A percentile compares a stretch with the other conserved stretches of the same genome.
These are phyloP conservation scores for Tricholoma hemisulphureum DNA, from an alignment of 768 basidiomycete species.

Conservation along the genomic window DNA sequence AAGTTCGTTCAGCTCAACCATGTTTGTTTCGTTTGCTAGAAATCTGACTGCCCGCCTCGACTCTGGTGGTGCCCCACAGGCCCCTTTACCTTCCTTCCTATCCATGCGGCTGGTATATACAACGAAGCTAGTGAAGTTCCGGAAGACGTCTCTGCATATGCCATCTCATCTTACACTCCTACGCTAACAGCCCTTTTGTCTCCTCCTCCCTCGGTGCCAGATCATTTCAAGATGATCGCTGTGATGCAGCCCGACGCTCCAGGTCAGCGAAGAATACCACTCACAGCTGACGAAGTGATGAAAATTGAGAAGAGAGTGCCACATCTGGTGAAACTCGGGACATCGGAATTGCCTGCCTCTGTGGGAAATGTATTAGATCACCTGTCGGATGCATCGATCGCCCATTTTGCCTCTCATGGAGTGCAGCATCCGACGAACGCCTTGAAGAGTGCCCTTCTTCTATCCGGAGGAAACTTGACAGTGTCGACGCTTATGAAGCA, in stretches of 20 bases:
- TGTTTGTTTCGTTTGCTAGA: neutral
- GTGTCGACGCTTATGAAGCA: conserved; percentile 22
- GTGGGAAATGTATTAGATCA: neutral
- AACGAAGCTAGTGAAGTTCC: neutral
- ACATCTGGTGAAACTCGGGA: too few species aligned
- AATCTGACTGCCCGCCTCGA: neutral
- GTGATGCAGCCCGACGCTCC: neutral
- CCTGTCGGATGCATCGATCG: neutral
- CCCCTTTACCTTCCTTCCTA: neutral
- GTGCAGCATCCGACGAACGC: conserved; percentile 28
- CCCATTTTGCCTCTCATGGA: conserved; percentile 42
- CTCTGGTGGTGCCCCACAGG: neutral
- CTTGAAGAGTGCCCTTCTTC: conserved; percentile 15
- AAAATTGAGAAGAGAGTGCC: too few species aligned
- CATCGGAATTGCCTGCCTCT: neutral
- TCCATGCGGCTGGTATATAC: neutral
- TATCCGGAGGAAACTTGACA: conserved; percentile 19
- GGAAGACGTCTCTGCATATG: neutral
- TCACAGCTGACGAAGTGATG: too few species aligned
- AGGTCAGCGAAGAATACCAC: too few species aligned
- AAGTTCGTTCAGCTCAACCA: neutral
- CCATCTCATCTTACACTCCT: neutral
- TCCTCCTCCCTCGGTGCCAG: neutral
- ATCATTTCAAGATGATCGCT: neutral
- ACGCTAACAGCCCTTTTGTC: neutral